Percentiles rank a stretch among this genome's conserved stretches.
Conservation (phyloP, 305 asterid genomes). For the Striga hermonthica region DNA sequence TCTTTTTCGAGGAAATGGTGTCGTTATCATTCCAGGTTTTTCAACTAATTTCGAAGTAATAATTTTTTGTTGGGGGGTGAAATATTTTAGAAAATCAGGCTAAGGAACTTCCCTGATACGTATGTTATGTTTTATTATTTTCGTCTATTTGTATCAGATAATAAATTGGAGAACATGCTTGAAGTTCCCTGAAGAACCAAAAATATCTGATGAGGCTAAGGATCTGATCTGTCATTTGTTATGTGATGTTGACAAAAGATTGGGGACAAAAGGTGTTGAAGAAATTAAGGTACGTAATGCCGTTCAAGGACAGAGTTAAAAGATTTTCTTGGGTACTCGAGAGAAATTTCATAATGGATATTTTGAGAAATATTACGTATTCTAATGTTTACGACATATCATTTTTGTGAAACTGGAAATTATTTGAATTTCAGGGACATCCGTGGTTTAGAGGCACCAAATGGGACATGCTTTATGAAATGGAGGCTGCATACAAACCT, state of each 20-base stretch:
- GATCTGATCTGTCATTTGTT: slow-evolving; percentile 79
- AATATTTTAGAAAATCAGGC: neutral
- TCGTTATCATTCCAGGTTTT: no score
- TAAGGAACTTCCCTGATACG: neutral
- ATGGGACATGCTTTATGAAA: slow-evolving; percentile 89
- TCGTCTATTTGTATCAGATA: slow-evolving; percentile 30
- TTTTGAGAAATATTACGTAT: no score
- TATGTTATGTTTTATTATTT: neutral
- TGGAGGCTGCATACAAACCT: slow-evolving; percentile 95
- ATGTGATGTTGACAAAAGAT: slow-evolving; percentile 84
- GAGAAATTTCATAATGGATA: no score
- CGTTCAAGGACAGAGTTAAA: neutral
- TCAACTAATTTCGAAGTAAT: neutral
- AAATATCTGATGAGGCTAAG: slow-evolving; percentile 80
- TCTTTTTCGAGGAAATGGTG: no score
- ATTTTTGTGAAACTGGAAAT: slow-evolving; percentile 4
- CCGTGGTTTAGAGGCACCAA: slow-evolving; percentile 74
- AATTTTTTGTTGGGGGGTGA: neutral
- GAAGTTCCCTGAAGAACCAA: slow-evolving; percentile 89
- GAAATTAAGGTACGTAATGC: slow-evolving; percentile 68
- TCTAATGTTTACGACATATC: neutral
- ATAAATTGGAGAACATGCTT: slow-evolving; percentile 83
- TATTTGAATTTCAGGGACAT: slow-evolving; percentile 64
- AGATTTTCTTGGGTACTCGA: neutral
- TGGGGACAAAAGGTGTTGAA: slow-evolving; percentile 90